These are phyloP conservation scores for Tuber calosporum DNA, from an alignment of 495 filamentous ascomycete genomes.

Conservation along the genomic window DNA sequence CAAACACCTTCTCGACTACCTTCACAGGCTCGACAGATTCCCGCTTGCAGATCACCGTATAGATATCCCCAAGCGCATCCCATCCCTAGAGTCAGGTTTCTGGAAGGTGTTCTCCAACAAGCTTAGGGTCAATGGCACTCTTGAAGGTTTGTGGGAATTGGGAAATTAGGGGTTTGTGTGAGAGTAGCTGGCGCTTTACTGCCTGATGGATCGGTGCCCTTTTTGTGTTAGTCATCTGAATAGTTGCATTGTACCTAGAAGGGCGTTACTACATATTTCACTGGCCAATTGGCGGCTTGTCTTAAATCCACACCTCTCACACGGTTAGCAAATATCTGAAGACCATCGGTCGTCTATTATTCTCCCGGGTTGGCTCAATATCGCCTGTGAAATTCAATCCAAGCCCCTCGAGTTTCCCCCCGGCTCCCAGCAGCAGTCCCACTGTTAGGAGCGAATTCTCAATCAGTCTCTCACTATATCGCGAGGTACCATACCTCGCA, in stretches of 20 bases:
- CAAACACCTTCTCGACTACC: slow-evolving; percentile 18
- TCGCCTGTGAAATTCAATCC: background rate
- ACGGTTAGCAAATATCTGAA: background rate
- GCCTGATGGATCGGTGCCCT: background rate
- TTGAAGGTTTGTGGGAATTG: slow-evolving; percentile 51
- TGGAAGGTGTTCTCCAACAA: slow-evolving; percentile 60
- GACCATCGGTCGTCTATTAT: background rate
- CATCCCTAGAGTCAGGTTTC: slow-evolving; percentile 43
- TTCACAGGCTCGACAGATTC: slow-evolving; percentile 18
- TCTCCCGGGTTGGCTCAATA: background rate
- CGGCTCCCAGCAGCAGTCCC: background rate
- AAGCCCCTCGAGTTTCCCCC: background rate
- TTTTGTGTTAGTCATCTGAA: background rate
- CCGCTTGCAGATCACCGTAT: background rate
- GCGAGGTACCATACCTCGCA: background rate
- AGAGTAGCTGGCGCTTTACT: background rate
- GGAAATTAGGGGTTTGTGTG: background rate
- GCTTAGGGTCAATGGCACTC: slow-evolving; percentile 58
- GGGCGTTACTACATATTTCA: background rate
- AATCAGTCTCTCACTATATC: background rate
- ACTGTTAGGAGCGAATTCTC: background rate
- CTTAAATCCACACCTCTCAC: background rate
- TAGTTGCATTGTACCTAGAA: background rate
- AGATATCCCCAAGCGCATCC: slow-evolving; percentile 8
- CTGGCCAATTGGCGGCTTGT: background rate